Base-by-base conservation (phyloP, 2,329 filamentous ascomycete species). In the Colletotrichum agaves region DNA sequence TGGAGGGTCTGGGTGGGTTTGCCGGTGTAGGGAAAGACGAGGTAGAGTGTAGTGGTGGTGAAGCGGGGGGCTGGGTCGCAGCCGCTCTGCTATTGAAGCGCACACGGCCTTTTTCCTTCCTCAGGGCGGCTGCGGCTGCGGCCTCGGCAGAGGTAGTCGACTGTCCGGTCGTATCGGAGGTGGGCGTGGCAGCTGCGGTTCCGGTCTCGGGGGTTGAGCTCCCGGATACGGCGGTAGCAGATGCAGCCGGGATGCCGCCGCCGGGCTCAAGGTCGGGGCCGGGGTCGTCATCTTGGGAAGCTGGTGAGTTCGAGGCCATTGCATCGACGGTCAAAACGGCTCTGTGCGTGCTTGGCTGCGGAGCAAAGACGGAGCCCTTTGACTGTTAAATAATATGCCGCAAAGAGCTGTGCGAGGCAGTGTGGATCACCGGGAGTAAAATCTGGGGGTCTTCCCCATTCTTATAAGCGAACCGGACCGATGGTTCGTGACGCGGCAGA, bases 31-130 rank as follows among this genome's bases (percentile, higher is more conserved):
- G 53, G 37, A 58, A 37, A 17, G 61, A 53, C 21, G 50, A 31
- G 19, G 39, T 64, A 63, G 60, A 43, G 59, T 60, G 33, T 69
- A 61, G n/a, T 72, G 59, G 47, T 67, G 49, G 61, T 53, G 23
- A 67, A 44, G 53, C 60, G 11, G 70, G 74, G 53, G 72, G 77
- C 66, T 69, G 76, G 44, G 71, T 76, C 21, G 72, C 74, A 17
- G 72, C 80, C 31, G 81, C 80, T 63, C 77, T 80, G 74, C 82
- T 84, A 72, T 84, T 84, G 71, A 84, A 84, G 6, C 82, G 78
- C 31, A 84, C 83, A 31, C 83, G 79, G 3, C 80, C 81, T 70
- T 83, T 84, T 68, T 84, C 82, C 55, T 78, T 81, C 71, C 77
- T 82, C 33, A 72, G 49, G 47, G 72, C 71, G 37, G 71, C 71